A percentile compares a stretch with the other conserved stretches of the same genome.
Evolutionary conservation across 176 grass and related monocot genomes (phyloP).

Genomic region (Tillandsia leiboldiana): DNA sequence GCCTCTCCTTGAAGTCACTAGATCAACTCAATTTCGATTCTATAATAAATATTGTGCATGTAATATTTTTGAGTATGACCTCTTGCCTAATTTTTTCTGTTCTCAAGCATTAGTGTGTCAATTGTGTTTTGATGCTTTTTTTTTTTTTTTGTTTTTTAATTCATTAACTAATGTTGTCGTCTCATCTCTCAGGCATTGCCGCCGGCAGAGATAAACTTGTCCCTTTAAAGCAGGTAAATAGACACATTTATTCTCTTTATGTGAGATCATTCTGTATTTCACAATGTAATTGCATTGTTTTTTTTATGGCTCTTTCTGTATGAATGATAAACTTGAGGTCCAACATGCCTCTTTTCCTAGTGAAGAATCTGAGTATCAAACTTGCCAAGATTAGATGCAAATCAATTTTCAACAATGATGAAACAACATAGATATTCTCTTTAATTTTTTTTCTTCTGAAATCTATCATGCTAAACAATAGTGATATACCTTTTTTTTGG

Average conservation of each 20-base stretch:
- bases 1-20: no score
- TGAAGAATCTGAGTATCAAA: not conserved
- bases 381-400: not conserved
- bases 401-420: not conserved
- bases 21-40: no score
- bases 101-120: not conserved
- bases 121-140: not conserved
- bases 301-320: constrained; percentile 15
- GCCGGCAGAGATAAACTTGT: constrained; percentile 66
- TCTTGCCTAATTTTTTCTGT: not conserved
- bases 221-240: constrained; percentile 78
- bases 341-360: not conserved
- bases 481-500: not conserved
- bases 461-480: no score
- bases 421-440: no score
- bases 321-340: not conserved
- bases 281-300: not conserved
- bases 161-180: constrained; percentile 27
- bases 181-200: constrained; percentile 45
- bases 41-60: no score
- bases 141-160: constrained; percentile 7
- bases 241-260: constrained; percentile 7
- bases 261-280: constrained; percentile 4
- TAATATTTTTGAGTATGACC: not conserved
- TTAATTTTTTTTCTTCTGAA: no score